phyloP scores from a whole-genome alignment of 2,329 filamentous ascomycete genomes.

The Nothophoma quercina region DNA sequence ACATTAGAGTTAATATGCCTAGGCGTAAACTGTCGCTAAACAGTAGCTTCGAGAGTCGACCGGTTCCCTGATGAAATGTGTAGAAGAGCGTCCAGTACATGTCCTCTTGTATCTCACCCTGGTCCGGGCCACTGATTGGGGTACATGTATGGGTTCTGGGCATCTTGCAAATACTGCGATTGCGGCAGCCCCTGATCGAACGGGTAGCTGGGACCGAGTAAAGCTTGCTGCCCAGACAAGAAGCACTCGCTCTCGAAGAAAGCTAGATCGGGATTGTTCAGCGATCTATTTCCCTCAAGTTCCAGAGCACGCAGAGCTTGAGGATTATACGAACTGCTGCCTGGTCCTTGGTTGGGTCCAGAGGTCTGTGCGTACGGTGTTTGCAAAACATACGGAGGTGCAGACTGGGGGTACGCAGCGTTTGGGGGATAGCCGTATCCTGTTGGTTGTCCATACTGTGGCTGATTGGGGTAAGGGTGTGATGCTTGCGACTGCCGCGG shows the following conservation, averaged over 20 bases:
- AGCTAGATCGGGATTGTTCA: neutral
- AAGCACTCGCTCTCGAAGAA: constrained; percentile 1
- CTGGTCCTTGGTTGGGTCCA: neutral
- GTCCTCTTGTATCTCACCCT: too few relatives aligned
- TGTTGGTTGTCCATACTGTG: neutral
- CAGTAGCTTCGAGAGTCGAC: too few relatives aligned
- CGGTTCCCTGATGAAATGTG: too few relatives aligned
- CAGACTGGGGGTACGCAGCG: neutral
- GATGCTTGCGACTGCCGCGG: constrained; percentile 4
- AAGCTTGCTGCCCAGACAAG: neutral
- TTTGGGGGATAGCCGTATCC: neutral
- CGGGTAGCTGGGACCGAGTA: neutral
- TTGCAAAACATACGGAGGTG: neutral
- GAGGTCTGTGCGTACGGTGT: constrained; percentile 1
- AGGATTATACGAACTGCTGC: neutral
- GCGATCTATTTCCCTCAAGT: constrained; percentile 1
- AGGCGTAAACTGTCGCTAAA: too few relatives aligned
- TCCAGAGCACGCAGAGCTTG: constrained; percentile 5
- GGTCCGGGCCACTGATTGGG: neutral
- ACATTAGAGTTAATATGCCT: neutral
- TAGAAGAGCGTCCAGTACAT: too few relatives aligned
- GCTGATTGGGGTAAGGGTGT: constrained; percentile 3
- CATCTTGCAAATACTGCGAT: neutral
- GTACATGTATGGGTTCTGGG: neutral
- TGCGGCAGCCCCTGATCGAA: neutral